phyloP scores from a whole-genome alignment of 441 rosid species.

The Corymbia citriodora region DNA sequence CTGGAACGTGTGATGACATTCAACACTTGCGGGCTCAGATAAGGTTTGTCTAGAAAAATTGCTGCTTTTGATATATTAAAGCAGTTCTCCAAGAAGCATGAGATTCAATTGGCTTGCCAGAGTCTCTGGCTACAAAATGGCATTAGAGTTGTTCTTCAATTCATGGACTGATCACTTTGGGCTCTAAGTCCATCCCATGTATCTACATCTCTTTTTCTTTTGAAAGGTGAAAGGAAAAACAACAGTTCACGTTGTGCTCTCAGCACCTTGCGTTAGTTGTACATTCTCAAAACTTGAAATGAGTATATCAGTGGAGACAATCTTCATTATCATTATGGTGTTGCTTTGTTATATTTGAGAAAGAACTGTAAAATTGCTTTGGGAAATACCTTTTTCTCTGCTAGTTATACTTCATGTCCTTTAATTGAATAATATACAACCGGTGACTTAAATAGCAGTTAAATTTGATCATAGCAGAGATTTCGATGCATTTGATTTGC shows the following conservation, averaged over 20 bases:
- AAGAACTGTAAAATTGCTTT: background rate
- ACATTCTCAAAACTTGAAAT: background rate
- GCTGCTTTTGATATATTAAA: background rate
- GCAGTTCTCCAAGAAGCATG: background rate
- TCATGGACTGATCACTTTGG: background rate
- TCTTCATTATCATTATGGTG: background rate
- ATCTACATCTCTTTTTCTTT: background rate
- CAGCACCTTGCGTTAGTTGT: background rate
- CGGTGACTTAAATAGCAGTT: conserved; percentile 7
- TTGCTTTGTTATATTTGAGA: background rate
- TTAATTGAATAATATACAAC: background rate
- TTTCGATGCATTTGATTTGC: conserved; percentile 88
- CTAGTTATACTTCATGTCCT: background rate
- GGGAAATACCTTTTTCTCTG: background rate
- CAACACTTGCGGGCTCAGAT: conserved; percentile 83
- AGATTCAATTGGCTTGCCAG: background rate
- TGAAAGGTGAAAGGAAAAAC: background rate
- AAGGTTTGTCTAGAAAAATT: conserved; percentile 37
- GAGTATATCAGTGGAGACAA: background rate
- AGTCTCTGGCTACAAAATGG: background rate
- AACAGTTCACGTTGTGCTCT: background rate
- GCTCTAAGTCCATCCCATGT: background rate
- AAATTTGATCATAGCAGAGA: conserved; percentile 49
- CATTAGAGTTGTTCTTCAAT: background rate
- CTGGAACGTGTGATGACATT: conserved; percentile 45